Percentiles rank a stretch among this genome's conserved stretches.
These are phyloP conservation scores for Ceratocystis eucalypticola DNA, from an alignment of 2,329 filamentous ascomycete species.

Conservation along the genomic window DNA sequence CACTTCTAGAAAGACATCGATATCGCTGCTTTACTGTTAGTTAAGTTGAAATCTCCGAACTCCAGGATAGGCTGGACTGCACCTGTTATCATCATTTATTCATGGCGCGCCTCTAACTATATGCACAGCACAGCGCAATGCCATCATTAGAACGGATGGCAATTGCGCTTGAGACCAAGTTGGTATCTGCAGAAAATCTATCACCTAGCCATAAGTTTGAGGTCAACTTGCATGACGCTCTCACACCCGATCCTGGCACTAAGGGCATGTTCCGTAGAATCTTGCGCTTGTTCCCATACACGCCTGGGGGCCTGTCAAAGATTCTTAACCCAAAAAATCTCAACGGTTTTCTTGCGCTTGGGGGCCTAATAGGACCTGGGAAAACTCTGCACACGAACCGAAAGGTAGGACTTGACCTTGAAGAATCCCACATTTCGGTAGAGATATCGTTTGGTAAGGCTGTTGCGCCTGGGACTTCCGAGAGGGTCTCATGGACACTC, in stretches of 20 bases:
- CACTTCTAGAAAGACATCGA: background rate
- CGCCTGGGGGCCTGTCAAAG: conserved; percentile 61
- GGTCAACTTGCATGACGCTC: conserved; percentile 25
- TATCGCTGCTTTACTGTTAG: background rate
- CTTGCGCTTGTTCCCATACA: conserved; percentile 53
- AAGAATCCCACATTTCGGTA: conserved; percentile 53
- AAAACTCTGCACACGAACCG: conserved; percentile 57
- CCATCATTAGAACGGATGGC: background rate
- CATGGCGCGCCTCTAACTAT: background rate
- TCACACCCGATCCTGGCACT: conserved; percentile 49
- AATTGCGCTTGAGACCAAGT: background rate
- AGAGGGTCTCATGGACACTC: conserved; percentile 1
- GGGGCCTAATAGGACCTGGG: conserved; percentile 58
- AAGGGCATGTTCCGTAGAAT: conserved; percentile 56
- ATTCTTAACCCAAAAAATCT: conserved; percentile 68
- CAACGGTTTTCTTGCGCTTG: conserved; percentile 59
- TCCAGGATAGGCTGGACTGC: no score
- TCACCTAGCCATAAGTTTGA: background rate
- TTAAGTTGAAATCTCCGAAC: no score
- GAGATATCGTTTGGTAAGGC: conserved; percentile 54
- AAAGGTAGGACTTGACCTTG: conserved; percentile 51
- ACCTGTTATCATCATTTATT: background rate
- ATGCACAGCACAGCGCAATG: background rate
- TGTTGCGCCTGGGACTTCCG: conserved; percentile 11
- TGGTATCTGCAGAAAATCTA: background rate